phyloP scores from a whole-genome alignment of 2,329 filamentous ascomycete genomes.

The Penicillium sp. region DNA sequence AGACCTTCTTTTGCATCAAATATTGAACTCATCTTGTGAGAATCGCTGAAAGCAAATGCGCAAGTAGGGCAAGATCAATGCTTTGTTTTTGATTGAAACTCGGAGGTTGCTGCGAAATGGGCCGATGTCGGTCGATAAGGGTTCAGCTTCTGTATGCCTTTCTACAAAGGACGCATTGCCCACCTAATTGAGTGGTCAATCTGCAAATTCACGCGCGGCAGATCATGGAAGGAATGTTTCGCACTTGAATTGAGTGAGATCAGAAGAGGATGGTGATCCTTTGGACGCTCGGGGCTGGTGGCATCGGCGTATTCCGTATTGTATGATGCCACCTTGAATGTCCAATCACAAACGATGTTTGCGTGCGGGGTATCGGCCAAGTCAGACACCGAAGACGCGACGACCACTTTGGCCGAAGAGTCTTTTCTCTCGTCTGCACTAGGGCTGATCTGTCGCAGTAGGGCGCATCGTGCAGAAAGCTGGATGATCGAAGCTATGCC shows the following conservation, averaged over 20 bases:
- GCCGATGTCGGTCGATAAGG: background rate
- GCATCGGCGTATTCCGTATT: background rate
- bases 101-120: background rate
- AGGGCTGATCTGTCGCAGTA: too few species aligned
- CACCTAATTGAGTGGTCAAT: too few species aligned
- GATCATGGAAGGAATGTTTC: too few species aligned
- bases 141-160: background rate
- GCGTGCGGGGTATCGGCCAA: slow-evolving; percentile 3
- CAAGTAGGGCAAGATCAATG: background rate
- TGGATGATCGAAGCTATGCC: too few species aligned
- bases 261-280: background rate
- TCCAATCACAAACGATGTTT: background rate
- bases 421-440: too few species aligned
- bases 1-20: slow-evolving; percentile 10
- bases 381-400: too few species aligned
- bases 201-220: too few species aligned
- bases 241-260: background rate
- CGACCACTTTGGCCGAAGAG: too few species aligned
- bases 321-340: background rate
- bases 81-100: background rate
- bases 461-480: too few species aligned
- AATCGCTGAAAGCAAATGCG: background rate
- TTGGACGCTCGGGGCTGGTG: background rate
- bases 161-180: too few species aligned
- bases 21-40: slow-evolving; percentile 6